Evolutionary conservation across 495 filamentous ascomycete species (phyloP), one percentile per base, ranked within the genome.

Genomic region (Xylaria palmicola): DNA sequence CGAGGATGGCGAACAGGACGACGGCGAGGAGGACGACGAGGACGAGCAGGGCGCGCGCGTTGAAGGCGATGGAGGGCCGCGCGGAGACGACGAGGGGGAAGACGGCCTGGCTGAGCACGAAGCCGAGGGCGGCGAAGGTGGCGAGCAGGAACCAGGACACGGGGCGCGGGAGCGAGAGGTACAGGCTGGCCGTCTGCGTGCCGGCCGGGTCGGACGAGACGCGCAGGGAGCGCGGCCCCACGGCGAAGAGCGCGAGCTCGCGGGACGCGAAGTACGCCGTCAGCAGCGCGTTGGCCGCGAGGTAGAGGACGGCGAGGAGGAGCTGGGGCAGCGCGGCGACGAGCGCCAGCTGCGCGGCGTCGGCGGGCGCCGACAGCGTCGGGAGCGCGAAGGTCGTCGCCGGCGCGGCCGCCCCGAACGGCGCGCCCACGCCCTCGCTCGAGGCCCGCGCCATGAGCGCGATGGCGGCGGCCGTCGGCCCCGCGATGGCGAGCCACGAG

Each of bases 241-340:
- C 44, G 0, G 74, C 77, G 62, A 77, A 79, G 29, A 68, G 72
- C 3, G 72, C 72, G 13, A 73, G 72, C 57, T 81, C 78, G 70
- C 77, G 74, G 13, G 75, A 77, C 41, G 78, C 65, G 60, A 64
- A 75, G 62, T 71, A 80, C 0, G 71, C 65, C 6, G 75, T 74
- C 20, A 79, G 50, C 37, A 77, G 66, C 17, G 67, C 61, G 73
- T 81, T 80, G 44, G 60, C 56, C 2, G 68, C 61, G 24, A 79
- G 61, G 65, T 81, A 81, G 12, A 81, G 72, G 13, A 57, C 32
- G 4, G 68, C 70, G 15, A 81, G 67, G 22, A 78, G 68, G 0
- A 80, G 59, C 17, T 81, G 78, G 0, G 77, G 76, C 8, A 77
- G 61, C 7, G 67, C 64, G 6, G 66, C 62, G 10, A 80, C 6